These are phyloP conservation scores for Pseudophaeomoniella oleicola DNA, from an alignment of 2,329 filamentous ascomycete genomes.

Conservation along the genomic window DNA sequence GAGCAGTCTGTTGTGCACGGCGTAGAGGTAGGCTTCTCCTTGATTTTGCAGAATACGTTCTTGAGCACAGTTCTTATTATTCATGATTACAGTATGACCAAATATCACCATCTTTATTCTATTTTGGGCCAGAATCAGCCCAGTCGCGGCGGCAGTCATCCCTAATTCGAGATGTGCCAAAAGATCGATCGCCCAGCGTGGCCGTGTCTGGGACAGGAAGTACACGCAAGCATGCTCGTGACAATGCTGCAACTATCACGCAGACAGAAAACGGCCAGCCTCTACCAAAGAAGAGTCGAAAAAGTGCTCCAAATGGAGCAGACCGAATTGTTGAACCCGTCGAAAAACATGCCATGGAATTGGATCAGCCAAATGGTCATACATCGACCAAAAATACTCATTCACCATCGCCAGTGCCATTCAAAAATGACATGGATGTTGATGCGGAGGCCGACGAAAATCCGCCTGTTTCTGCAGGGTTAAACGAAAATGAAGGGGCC, in stretches of 20 bases:
- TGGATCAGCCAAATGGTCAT: conserved; percentile 11
- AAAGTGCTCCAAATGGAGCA: conserved; percentile 6
- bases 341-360: conserved; percentile 8
- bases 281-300: conserved; percentile 16
- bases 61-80: too few relatives aligned
- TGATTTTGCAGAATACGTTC: too few relatives aligned
- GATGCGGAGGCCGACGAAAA: conserved; percentile 19
- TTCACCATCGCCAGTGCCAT: neutral
- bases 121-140: conserved; percentile 30
- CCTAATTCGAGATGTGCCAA: conserved; percentile 4
- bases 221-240: conserved; percentile 18
- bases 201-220: conserved; percentile 13
- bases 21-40: conserved; percentile 7
- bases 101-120: conserved; percentile 21
- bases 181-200: conserved; percentile 2
- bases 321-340: conserved; percentile 18
- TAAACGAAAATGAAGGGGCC: conserved; percentile 29
- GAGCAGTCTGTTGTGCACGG: conserved; percentile 28
- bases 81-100: neutral
- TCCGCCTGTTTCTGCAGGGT: neutral
- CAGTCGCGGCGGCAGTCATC: conserved; percentile 9
- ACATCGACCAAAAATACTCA: neutral
- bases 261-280: conserved; percentile 16
- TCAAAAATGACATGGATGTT: conserved; percentile 20
- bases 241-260: conserved; percentile 20